phyloP scores from a whole-genome alignment of 179 eudicot genomes.

The Sideroxylon spinosum region DNA sequence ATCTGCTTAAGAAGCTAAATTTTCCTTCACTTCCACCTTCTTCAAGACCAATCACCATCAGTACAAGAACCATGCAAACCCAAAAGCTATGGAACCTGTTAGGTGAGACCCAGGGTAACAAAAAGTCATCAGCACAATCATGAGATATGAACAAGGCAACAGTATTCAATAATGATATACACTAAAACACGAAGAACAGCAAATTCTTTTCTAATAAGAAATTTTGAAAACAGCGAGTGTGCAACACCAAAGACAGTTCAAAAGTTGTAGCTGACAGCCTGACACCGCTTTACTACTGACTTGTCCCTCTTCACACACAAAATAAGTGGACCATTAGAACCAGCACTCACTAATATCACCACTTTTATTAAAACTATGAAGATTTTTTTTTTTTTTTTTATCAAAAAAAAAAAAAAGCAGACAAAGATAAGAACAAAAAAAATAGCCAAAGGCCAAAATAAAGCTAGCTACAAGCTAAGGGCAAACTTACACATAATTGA shows the following conservation, averaged over 20 bases:
- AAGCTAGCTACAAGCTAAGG: too few relatives aligned
- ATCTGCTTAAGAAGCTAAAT: neutral
- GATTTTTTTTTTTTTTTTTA: too few relatives aligned
- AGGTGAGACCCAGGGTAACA: neutral
- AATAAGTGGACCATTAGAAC: too few relatives aligned
- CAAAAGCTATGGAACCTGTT: neutral
- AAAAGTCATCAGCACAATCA: neutral
- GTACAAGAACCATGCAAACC: neutral
- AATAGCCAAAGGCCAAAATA: too few relatives aligned
- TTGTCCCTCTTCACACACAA: neutral
- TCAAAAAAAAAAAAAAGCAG: too few relatives aligned
- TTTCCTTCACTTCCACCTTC: neutral
- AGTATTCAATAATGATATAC: neutral
- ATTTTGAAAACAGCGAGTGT: slow-evolving; percentile 3
- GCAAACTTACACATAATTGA: too few relatives aligned
- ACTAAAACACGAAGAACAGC: neutral
- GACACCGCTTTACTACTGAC: neutral
- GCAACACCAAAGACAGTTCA: neutral
- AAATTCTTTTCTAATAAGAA: neutral
- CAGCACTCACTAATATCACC: too few relatives aligned
- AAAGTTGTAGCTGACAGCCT: too few relatives aligned
- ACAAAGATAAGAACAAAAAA: too few relatives aligned
- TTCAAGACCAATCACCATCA: slow-evolving; percentile 7
- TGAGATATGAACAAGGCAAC: neutral
- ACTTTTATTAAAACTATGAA: too few relatives aligned